Conservation (phyloP, 805 yeast genomes). For the Candida dajiaensis region DNA sequence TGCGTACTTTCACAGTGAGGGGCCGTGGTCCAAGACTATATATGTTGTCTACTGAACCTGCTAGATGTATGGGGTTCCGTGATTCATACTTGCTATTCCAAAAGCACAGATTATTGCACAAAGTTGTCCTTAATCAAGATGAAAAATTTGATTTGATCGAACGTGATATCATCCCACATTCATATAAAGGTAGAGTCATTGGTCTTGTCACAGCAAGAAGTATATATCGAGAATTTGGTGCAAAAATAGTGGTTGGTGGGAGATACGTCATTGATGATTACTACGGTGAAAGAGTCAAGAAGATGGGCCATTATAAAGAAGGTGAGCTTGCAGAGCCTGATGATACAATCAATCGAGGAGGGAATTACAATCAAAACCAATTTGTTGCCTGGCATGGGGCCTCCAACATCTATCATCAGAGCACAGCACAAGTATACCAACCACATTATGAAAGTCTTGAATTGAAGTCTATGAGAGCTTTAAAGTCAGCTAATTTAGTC, state of each 20-base stretch:
- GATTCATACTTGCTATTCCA: conserved; percentile 88
- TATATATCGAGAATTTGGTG: conserved; percentile 87
- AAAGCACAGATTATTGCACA: conserved; percentile 71
- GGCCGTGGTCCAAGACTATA: conserved; percentile 63
- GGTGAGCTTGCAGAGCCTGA: conserved; percentile 70
- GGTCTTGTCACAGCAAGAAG: conserved; percentile 89
- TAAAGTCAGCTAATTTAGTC: conserved; percentile 21
- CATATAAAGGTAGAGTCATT: conserved; percentile 86
- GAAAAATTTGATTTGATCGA: conserved; percentile 81
- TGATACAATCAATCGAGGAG: conserved; percentile 41
- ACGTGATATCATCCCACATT: conserved; percentile 76
- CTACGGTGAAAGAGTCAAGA: conserved; percentile 52
- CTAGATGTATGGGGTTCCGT: conserved; percentile 88
- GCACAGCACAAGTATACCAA: conserved; percentile 2
- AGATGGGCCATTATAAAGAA: conserved; percentile 54
- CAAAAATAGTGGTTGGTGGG: conserved; percentile 75
- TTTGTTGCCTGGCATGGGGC: conserved; percentile 52
- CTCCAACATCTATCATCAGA: conserved; percentile 32
- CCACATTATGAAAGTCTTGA: conserved; percentile 17
- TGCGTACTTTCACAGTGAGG: conserved; percentile 56
- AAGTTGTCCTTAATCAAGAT: conserved; percentile 64
- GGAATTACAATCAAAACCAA: conserved; percentile 40
- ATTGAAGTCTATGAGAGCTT: conserved; percentile 18
- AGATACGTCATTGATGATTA: conserved; percentile 81
- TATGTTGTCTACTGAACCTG: conserved; percentile 95